A percentile compares a stretch with the other conserved stretches of the same genome.
Conservation (phyloP, 2,329 filamentous ascomycete species). For the Nothopassalora personata region DNA sequence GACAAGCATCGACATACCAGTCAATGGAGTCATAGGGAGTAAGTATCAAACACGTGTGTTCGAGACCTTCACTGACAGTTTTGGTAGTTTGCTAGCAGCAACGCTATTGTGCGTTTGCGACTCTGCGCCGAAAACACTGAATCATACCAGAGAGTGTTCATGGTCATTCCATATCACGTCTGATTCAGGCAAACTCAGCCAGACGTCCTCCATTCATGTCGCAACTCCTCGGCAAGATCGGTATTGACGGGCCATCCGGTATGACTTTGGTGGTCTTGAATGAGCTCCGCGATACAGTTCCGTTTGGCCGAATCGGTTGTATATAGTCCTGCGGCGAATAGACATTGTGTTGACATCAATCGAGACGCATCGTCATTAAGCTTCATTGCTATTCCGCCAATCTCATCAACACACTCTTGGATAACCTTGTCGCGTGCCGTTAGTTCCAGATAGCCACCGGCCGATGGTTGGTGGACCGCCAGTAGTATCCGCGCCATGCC, state of each 20-base stretch:
- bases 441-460: constrained; percentile 47
- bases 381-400: constrained; percentile 48
- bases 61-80: background rate
- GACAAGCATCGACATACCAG: constrained; percentile 14
- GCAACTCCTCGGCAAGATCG: constrained; percentile 26
- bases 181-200: background rate
- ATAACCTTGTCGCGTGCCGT: constrained; percentile 41
- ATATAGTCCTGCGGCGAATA: constrained; percentile 41
- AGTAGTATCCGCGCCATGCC: constrained; percentile 51
- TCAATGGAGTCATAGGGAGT: constrained; percentile 10
- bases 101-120: constrained; percentile 50
- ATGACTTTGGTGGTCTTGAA: constrained; percentile 35
- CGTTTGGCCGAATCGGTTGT: constrained; percentile 37
- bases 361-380: constrained; percentile 39
- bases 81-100: background rate
- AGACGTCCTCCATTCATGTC: constrained; percentile 18
- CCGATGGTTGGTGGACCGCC: constrained; percentile 48
- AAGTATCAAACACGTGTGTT: background rate
- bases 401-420: constrained; percentile 44
- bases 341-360: constrained; percentile 42
- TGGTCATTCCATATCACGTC: too few relatives aligned
- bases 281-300: constrained; percentile 35
- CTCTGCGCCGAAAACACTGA: too few relatives aligned
- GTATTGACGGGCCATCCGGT: constrained; percentile 40
- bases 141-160: too few relatives aligned